Evolutionary conservation across 495 filamentous ascomycete genomes (phyloP).

Genomic region (Aspergillus haitiensis): DNA sequence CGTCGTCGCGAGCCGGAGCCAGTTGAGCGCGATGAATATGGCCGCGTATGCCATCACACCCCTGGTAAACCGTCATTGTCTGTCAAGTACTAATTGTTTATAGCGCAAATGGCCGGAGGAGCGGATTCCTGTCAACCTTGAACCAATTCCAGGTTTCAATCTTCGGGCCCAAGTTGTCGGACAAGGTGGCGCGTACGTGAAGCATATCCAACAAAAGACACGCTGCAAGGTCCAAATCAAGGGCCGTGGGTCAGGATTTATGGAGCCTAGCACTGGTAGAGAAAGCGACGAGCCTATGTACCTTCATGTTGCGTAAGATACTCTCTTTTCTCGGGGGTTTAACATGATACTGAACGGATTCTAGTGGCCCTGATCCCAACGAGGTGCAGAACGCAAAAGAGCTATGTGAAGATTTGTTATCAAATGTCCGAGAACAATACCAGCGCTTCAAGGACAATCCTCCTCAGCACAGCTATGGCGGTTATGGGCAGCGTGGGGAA

Average conservation of each 20-base stretch:
- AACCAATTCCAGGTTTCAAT: conserved; percentile 94
- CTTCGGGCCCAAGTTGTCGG: conserved; percentile 93
- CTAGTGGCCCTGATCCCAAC: conserved; percentile 78
- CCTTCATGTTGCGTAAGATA: conserved; percentile 79
- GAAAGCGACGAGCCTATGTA: conserved; percentile 97
- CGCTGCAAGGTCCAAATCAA: conserved; percentile 97
- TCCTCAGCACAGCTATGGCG: conserved; percentile 62
- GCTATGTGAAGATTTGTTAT: conserved; percentile 81
- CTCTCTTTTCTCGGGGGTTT: neutral
- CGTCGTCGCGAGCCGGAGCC: conserved; percentile 81
- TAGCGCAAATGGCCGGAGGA: conserved; percentile 99
- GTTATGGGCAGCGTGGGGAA: conserved; percentile 50
- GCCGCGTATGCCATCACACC: conserved; percentile 62
- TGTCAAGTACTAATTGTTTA: conserved; percentile 30
- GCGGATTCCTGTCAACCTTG: conserved; percentile 84
- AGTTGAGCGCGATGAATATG: conserved; percentile 93
- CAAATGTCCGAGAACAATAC: conserved; percentile 81
- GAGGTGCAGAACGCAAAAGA: conserved; percentile 86
- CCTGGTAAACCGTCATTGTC: neutral
- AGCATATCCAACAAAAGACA: conserved; percentile 95
- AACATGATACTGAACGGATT: conserved; percentile 31
- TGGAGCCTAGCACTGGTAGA: conserved; percentile 74
- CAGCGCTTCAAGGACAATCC: conserved; percentile 85
- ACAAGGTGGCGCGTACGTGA: conserved; percentile 89
- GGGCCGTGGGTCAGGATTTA: conserved; percentile 92